Percentiles rank a stretch among this genome's conserved stretches.
These are phyloP conservation scores for Musa itinerans DNA, from an alignment of 176 grass and related monocot species.

Conservation along the genomic window DNA sequence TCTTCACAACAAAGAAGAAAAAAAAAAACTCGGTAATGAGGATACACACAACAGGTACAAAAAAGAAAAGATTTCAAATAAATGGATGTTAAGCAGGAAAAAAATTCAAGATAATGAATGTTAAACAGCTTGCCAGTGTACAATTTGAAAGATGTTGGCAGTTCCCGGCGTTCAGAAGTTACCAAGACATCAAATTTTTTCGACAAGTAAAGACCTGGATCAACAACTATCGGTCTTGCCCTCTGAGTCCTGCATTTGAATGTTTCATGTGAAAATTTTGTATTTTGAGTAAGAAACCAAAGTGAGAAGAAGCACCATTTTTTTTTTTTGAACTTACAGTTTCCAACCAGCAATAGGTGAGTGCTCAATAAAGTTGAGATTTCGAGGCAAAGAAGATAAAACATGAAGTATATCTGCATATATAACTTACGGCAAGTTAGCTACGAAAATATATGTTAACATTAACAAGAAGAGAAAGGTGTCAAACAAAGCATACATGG, in stretches of 20 bases:
- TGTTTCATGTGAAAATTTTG: not conserved
- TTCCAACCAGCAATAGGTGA: constrained; percentile 91
- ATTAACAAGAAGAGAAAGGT: not conserved
- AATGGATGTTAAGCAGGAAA: not conserved
- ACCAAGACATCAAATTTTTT: constrained; percentile 80
- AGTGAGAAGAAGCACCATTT: constrained; percentile 13
- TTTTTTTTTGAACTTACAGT: constrained; percentile 41
- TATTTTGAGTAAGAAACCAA: not conserved
- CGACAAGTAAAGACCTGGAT: constrained; percentile 86
- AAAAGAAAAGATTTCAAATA: not conserved
- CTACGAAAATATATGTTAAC: not conserved
- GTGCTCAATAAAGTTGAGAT: constrained; percentile 98
- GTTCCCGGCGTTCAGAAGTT: constrained; percentile 60
- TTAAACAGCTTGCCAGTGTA: constrained; percentile 52
- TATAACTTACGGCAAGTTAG: constrained; percentile 13
- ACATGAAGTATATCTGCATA: constrained; percentile 94
- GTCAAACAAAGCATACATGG: too few species aligned
- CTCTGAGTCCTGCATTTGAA: constrained; percentile 45
- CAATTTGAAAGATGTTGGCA: constrained; percentile 90
- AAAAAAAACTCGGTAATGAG: not conserved
- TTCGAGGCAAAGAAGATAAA: constrained; percentile 81
- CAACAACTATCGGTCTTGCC: constrained; percentile 76
- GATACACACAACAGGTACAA: not conserved
- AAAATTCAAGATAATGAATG: not conserved
- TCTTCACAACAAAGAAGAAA: not conserved